These are phyloP conservation scores for Hyaloscypha finlandica DNA, from an alignment of 495 filamentous ascomycete species.

Conservation along the genomic window DNA sequence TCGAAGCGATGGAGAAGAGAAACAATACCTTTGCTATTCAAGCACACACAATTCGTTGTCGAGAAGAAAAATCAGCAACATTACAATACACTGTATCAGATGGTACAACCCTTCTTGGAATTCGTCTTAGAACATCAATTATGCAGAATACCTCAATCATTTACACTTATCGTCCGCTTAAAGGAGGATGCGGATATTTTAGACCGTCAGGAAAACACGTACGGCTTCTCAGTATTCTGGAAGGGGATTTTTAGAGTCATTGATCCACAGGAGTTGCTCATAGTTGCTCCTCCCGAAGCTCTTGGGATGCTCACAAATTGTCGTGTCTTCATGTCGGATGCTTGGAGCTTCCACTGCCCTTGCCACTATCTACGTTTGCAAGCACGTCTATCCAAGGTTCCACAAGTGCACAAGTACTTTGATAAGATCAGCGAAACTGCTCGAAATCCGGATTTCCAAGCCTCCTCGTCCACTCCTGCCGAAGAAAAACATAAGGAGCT, in stretches of 20 bases:
- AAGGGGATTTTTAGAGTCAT: slow-evolving; percentile 41
- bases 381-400: neutral
- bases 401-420: neutral
- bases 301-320: slow-evolving; percentile 43
- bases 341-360: slow-evolving; percentile 41
- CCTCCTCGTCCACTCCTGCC: neutral
- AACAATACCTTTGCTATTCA: slow-evolving; percentile 43
- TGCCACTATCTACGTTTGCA: slow-evolving; percentile 46
- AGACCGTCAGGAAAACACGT: slow-evolving; percentile 22
- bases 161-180: slow-evolving; percentile 23
- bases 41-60: slow-evolving; percentile 34
- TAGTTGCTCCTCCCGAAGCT: slow-evolving; percentile 44
- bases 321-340: slow-evolving; percentile 40
- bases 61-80: slow-evolving; percentile 9
- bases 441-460: neutral
- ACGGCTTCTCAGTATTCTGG: slow-evolving; percentile 42
- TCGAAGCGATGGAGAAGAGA: slow-evolving; percentile 43
- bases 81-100: slow-evolving; percentile 21
- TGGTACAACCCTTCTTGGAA: slow-evolving; percentile 28
- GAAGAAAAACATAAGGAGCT: neutral
- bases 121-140: slow-evolving; percentile 24
- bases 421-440: neutral
- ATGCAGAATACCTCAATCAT: slow-evolving; percentile 11
- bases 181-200: slow-evolving; percentile 12
- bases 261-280: slow-evolving; percentile 43